Percentiles rank a stretch among this genome's conserved stretches.
These are phyloP conservation scores for Erodium chrysanthum DNA, from an alignment of 441 rosid species.

Conservation along the genomic window DNA sequence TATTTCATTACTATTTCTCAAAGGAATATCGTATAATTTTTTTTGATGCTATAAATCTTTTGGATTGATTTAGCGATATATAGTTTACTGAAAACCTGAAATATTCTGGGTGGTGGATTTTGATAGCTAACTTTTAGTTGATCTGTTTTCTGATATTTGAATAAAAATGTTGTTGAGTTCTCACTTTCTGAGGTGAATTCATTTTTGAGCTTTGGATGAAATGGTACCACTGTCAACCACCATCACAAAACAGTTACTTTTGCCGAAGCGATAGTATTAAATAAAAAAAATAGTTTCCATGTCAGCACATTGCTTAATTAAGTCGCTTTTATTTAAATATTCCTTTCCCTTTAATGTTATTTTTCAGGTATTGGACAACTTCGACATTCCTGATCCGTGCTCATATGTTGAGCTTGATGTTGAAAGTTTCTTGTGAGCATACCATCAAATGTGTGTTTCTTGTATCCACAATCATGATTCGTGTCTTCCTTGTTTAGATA, in stretches of 20 bases:
- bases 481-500: neutral
- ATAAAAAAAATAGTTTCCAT: neutral
- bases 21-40: too few relatives aligned
- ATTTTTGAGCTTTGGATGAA: too few relatives aligned
- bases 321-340: neutral
- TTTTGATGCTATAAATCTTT: neutral
- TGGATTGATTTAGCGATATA: neutral
- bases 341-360: constrained; percentile 1
- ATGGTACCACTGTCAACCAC: too few relatives aligned
- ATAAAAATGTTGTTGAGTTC: neutral
- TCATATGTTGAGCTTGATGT: constrained; percentile 67
- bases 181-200: too few relatives aligned
- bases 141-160: neutral
- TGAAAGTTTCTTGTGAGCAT: constrained; percentile 36
- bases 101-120: neutral
- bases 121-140: neutral
- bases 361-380: constrained; percentile 67
- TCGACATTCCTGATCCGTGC: constrained; percentile 76
- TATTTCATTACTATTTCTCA: neutral
- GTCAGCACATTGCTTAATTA: neutral
- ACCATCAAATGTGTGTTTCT: neutral
- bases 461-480: neutral
- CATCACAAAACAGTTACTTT: too few relatives aligned
- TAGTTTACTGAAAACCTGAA: neutral
- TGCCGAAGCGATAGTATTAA: too few relatives aligned